phyloP scores from a whole-genome alignment of 345 rosid species.

The Luvunga scandens region DNA sequence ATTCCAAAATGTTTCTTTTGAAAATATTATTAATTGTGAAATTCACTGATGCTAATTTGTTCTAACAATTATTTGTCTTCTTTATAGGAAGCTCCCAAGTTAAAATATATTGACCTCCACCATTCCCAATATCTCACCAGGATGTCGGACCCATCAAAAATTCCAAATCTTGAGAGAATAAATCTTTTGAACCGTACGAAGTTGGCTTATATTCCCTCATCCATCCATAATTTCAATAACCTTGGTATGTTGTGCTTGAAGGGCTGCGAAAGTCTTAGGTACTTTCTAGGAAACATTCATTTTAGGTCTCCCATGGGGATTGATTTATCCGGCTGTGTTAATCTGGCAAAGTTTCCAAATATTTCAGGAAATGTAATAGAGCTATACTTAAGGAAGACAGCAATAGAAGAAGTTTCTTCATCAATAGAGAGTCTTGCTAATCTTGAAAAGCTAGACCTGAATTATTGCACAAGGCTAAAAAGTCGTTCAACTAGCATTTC shows the following conservation, averaged over 20 bases:
- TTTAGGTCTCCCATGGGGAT: too few relatives aligned
- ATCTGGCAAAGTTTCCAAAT: not conserved
- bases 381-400: not conserved
- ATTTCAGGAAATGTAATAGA: not conserved
- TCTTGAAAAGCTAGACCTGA: not conserved
- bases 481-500: not conserved
- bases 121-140: not conserved
- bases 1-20: too few relatives aligned
- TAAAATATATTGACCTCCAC: slow-evolving; percentile 25
- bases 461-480: not conserved
- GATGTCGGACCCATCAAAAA: slow-evolving; percentile 27
- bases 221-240: too few relatives aligned
- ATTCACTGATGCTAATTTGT: not conserved
- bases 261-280: too few relatives aligned
- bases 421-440: not conserved
- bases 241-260: too few relatives aligned
- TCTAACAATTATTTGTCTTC: not conserved
- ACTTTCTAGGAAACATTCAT: too few relatives aligned
- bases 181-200: too few relatives aligned
- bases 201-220: too few relatives aligned
- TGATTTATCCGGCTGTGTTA: too few relatives aligned
- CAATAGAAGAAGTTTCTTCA: not conserved
- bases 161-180: slow-evolving; percentile 20
- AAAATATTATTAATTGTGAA: not conserved
- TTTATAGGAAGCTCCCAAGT: not conserved